Evolutionary conservation across 768 basidiomycete genomes (phyloP).

Genomic region (Russula brevipes): DNA sequence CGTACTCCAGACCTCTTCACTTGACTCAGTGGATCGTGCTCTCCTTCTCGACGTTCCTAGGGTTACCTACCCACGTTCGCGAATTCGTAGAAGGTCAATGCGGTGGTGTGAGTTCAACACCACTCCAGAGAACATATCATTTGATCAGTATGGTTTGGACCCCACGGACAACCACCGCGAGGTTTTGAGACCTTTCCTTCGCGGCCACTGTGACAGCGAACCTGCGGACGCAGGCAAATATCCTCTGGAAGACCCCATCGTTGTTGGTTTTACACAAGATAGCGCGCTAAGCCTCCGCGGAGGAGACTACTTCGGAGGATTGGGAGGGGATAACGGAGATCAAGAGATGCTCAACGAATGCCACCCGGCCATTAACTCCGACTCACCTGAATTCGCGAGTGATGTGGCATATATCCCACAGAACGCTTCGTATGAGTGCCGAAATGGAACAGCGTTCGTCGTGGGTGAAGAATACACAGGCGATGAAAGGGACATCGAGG

Average conservation of each 20-base stretch:
- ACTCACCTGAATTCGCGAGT: background rate
- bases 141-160: constrained; percentile 8
- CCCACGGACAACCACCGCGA: background rate
- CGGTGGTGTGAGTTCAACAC: background rate
- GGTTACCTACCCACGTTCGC: background rate
- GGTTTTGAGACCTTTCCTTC: background rate
- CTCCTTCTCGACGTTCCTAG: constrained; percentile 1
- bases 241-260: background rate
- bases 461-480: background rate
- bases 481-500: background rate
- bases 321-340: background rate
- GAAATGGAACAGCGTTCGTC: background rate
- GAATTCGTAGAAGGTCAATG: constrained; percentile 8
- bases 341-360: background rate
- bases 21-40: constrained; percentile 10
- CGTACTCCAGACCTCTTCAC: constrained; percentile 7
- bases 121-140: background rate
- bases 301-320: background rate
- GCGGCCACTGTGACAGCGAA: background rate
- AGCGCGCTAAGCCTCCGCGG: background rate
- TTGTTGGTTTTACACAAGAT: background rate
- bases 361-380: background rate
- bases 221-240: background rate
- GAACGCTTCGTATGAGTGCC: constrained; percentile 2
- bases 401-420: background rate